These are phyloP conservation scores for Rhynchospora tenuis DNA, from an alignment of 176 grass and related monocot species.

Conservation along the genomic window DNA sequence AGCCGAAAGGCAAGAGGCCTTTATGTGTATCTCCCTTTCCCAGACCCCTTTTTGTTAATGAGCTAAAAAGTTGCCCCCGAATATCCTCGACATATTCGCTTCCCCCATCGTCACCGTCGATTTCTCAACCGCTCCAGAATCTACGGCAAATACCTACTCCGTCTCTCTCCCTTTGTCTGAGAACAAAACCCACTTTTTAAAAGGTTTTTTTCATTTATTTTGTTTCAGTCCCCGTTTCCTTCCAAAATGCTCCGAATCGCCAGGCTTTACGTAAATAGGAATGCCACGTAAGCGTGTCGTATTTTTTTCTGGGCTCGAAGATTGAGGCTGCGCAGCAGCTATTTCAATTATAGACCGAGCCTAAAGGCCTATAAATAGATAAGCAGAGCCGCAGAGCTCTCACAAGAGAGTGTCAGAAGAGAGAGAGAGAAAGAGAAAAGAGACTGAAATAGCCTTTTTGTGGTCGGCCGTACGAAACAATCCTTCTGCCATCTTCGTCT, in stretches of 20 bases:
- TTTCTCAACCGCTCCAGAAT: neutral
- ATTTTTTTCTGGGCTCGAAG: neutral
- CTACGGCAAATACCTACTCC: neutral
- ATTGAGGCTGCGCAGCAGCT: neutral
- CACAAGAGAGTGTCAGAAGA: neutral
- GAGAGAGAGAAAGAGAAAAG: neutral
- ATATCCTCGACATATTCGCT: conserved; percentile 9
- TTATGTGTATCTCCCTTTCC: neutral
- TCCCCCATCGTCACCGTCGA: neutral
- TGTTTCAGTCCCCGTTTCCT: neutral
- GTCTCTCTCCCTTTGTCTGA: too few species aligned
- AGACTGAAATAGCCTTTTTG: neutral
- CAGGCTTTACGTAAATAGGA: neutral
- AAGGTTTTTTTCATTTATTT: neutral
- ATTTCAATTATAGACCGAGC: neutral
- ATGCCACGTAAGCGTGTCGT: neutral
- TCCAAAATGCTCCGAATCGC: too few species aligned
- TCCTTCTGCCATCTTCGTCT: neutral
- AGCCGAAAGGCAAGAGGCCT: neutral
- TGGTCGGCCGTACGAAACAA: neutral
- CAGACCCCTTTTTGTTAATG: neutral
- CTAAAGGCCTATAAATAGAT: conserved; percentile 1
- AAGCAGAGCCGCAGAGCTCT: neutral
- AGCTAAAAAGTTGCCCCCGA: neutral
- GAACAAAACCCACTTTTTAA: neutral